Evolutionary conservation across 352 stramenopile genomes (phyloP).

Genomic region (Phytopythium chamaehyphon): DNA sequence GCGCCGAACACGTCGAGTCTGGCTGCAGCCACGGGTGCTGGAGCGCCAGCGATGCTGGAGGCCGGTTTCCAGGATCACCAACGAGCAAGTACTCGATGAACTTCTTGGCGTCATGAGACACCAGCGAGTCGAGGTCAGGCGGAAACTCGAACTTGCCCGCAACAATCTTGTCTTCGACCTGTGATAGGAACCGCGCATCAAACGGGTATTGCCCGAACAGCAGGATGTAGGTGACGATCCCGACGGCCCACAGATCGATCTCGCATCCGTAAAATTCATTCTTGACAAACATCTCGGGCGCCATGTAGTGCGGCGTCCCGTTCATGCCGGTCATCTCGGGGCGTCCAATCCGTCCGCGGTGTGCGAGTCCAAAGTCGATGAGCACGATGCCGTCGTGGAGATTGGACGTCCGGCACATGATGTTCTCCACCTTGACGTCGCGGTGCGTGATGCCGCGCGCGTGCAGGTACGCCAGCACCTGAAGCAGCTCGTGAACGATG

Average conservation of each 20-base stretch:
- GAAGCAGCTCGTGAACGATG: conserved; percentile 62
- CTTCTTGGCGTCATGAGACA: conserved; percentile 64
- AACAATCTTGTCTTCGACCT: conserved; percentile 82
- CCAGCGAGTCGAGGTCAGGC: conserved; percentile 34
- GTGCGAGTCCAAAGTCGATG: conserved; percentile 80
- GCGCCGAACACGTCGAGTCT: conserved; percentile 21
- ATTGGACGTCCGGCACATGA: conserved; percentile 54
- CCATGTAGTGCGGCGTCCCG: conserved; percentile 83
- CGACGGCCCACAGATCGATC: conserved; percentile 78
- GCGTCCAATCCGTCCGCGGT: conserved; percentile 35
- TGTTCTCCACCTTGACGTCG: conserved; percentile 83
- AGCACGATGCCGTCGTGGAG: conserved; percentile 49
- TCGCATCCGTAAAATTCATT: conserved; percentile 48
- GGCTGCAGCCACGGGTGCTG: conserved; percentile 70
- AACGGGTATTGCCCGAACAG: conserved; percentile 75
- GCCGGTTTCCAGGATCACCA: conserved; percentile 48
- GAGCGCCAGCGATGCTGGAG: conserved; percentile 53
- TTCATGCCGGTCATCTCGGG: conserved; percentile 73
- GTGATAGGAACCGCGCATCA: conserved; percentile 74
- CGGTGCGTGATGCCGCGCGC: conserved; percentile 71
- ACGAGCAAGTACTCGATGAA: conserved; percentile 79
- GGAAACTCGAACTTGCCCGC: conserved; percentile 58
- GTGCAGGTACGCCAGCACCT: conserved; percentile 69
- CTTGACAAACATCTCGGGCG: conserved; percentile 76
- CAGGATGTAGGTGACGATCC: conserved; percentile 69